Evolutionary conservation across 345 rosid genomes (phyloP).

Genomic region (Camelina neglecta): DNA sequence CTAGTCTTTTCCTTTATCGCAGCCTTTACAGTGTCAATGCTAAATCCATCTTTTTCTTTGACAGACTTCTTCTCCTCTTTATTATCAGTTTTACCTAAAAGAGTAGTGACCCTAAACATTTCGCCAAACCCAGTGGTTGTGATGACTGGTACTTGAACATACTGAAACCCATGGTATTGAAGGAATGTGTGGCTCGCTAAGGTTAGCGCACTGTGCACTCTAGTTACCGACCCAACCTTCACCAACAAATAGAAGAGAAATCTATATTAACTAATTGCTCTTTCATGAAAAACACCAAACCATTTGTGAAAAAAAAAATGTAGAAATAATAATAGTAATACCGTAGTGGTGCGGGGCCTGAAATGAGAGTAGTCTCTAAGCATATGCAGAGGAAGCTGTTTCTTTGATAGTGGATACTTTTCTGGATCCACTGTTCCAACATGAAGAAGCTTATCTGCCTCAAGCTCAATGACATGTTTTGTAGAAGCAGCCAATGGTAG

Average conservation of each 20-base stretch:
- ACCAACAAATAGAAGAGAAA: conserved; percentile 49
- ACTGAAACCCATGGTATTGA: conserved; percentile 67
- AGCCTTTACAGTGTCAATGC: conserved; percentile 63
- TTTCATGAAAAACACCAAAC: conserved; percentile 17
- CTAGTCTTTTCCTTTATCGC: conserved; percentile 67
- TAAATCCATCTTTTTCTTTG: conserved; percentile 48
- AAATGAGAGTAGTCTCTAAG: conserved; percentile 75
- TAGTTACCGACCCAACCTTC: conserved; percentile 81
- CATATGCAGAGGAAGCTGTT: conserved; percentile 67
- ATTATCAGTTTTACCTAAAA: conserved; percentile 43
- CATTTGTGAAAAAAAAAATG: no score
- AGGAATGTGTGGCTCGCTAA: conserved; percentile 76
- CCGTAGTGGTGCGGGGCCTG: conserved; percentile 88
- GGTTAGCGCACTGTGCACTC: conserved; percentile 65
- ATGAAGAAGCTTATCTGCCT: conserved; percentile 71
- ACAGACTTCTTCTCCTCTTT: conserved; percentile 46
- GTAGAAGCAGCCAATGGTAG: conserved; percentile 34
- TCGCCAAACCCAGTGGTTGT: conserved; percentile 68
- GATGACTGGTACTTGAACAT: conserved; percentile 80
- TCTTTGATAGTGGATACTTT: conserved; percentile 68
- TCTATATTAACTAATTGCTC: conserved; percentile 5
- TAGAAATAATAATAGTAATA: conserved; percentile 24
- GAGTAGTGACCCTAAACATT: conserved; percentile 66
- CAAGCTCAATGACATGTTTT: conserved; percentile 61
- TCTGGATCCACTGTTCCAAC: conserved; percentile 71